Evolutionary conservation across 305 asterid genomes (phyloP).

Genomic region (Fraxinus sp.): DNA sequence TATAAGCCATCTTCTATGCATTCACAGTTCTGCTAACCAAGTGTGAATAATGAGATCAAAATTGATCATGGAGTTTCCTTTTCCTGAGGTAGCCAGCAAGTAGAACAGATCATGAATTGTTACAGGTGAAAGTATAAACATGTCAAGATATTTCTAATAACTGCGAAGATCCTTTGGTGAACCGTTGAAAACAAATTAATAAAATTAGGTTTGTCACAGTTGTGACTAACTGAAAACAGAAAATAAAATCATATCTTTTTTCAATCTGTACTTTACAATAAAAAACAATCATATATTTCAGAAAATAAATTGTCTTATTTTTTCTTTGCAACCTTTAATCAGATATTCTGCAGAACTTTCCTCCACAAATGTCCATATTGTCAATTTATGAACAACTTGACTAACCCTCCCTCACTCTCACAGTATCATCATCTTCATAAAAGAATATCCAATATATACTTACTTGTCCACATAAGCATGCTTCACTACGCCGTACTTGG

Average conservation of each 20-base stretch:
- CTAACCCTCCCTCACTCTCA: background rate
- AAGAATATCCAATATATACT: slow-evolving; percentile 20
- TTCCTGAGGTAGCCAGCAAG: background rate
- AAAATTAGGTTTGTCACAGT: background rate
- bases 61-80: background rate
- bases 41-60: background rate
- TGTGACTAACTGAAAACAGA: background rate
- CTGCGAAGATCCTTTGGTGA: background rate
- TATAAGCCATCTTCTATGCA: slow-evolving; percentile 10
- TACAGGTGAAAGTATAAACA: background rate
- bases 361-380: background rate
- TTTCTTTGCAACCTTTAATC: background rate
- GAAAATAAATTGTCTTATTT: background rate
- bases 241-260: background rate
- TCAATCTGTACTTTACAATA: background rate
- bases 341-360: background rate
- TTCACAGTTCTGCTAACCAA: background rate
- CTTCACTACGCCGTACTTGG: slow-evolving; percentile 84
- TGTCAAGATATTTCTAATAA: background rate
- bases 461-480: slow-evolving; percentile 90
- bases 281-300: background rate
- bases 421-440: background rate
- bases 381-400: background rate
- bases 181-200: background rate
- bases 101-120: background rate